Conservation (phyloP, 768 basidiomycete genomes). For the Termitomyces sp. region DNA sequence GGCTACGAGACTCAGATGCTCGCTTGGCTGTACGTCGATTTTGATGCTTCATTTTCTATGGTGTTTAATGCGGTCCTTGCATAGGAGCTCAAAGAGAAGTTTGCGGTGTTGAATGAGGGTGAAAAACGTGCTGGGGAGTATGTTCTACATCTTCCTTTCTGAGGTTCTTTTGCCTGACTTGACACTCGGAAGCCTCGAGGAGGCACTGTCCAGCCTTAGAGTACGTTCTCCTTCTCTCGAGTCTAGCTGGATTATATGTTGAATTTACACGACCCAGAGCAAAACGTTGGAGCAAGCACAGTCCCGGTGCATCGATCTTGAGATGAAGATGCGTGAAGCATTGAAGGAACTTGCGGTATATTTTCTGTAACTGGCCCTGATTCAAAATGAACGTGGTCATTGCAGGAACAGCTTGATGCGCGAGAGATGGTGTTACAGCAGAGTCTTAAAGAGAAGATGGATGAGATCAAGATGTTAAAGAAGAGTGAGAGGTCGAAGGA, state of each 20-base stretch:
- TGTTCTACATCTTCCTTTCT: not conserved
- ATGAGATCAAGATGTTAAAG: not conserved
- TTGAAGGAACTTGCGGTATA: not conserved
- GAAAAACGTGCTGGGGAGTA: not conserved
- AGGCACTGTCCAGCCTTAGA: not conserved
- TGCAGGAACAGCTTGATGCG: constrained; percentile 34
- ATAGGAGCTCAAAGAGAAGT: not conserved
- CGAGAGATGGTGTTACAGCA: constrained; percentile 39
- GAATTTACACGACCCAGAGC: not conserved
- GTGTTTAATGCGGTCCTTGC: not conserved
- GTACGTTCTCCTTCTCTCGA: not conserved
- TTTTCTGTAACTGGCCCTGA: not conserved
- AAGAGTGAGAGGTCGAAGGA: not conserved
- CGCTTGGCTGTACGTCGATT: constrained; percentile 7
- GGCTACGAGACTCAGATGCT: constrained; percentile 6
- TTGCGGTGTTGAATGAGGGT: not conserved
- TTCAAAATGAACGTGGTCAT: not conserved
- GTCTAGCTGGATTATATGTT: not conserved
- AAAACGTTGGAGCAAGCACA: not conserved
- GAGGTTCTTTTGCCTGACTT: not conserved
- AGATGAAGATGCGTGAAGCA: not conserved
- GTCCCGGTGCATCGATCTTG: not conserved
- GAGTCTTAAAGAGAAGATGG: constrained; percentile 9
- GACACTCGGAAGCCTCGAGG: not conserved
- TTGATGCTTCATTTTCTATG: not conserved